These are phyloP conservation scores for Podila horticola DNA, from an alignment of 192 early-diverging fungal genomes.

Conservation along the genomic window DNA sequence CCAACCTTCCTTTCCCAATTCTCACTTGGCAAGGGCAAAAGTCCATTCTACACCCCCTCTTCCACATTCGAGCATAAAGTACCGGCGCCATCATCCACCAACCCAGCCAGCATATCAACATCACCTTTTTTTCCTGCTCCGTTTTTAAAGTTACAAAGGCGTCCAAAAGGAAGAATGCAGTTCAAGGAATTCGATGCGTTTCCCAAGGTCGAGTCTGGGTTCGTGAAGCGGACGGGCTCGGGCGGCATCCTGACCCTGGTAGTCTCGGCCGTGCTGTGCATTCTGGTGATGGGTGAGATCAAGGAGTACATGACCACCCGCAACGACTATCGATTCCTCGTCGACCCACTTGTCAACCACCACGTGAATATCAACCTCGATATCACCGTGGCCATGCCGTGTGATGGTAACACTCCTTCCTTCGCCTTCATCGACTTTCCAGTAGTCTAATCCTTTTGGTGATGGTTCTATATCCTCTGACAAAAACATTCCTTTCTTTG, in stretches of 20 bases:
- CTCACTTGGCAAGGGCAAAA: too few species aligned
- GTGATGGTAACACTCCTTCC: slow-evolving; percentile 55
- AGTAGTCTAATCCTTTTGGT: background rate
- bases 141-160: too few species aligned
- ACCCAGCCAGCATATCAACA: background rate
- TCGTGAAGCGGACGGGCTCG: slow-evolving; percentile 74
- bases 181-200: slow-evolving; percentile 82
- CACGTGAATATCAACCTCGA: slow-evolving; percentile 87
- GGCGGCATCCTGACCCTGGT: slow-evolving; percentile 83
- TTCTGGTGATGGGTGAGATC: slow-evolving; percentile 77
- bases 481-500: background rate
- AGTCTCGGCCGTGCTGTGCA: slow-evolving; percentile 70
- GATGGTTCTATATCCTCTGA: background rate
- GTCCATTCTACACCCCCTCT: too few species aligned
- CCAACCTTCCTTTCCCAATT: too few species aligned
- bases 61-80: too few species aligned
- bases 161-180: slow-evolving; percentile 21
- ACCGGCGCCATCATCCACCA: too few species aligned
- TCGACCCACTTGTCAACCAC: slow-evolving; percentile 74
- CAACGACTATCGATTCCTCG: slow-evolving; percentile 82
- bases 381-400: slow-evolving; percentile 89
- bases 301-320: slow-evolving; percentile 68
- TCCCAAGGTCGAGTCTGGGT: slow-evolving; percentile 86
- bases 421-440: background rate
- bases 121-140: background rate